Evolutionary conservation across 1,139 yeast genomes (phyloP).

Genomic region (Scheffersomyces segobiensis): DNA sequence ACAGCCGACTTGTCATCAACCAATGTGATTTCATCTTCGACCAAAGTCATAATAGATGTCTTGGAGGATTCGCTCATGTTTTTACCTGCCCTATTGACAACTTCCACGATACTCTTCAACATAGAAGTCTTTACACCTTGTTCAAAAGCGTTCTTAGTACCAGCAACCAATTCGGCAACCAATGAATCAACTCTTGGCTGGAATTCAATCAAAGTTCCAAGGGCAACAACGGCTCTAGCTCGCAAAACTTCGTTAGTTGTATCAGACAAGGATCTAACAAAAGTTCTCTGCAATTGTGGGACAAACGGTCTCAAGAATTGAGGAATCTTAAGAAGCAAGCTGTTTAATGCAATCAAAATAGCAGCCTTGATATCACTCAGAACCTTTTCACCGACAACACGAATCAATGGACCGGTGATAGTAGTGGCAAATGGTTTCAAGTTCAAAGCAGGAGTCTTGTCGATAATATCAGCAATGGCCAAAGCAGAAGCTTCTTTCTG

Average conservation of each 20-base stretch:
- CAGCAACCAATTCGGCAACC: conserved; percentile 77
- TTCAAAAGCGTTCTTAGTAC: conserved; percentile 60
- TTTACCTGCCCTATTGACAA: conserved; percentile 76
- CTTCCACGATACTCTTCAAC: conserved; percentile 83
- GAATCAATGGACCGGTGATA: conserved; percentile 95
- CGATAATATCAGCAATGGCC: conserved; percentile 86
- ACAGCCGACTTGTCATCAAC: conserved; percentile 62
- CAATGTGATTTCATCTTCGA: conserved; percentile 64
- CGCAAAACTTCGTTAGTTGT: conserved; percentile 70
- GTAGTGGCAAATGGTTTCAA: conserved; percentile 89
- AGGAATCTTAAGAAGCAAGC: conserved; percentile 79
- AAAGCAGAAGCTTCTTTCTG: conserved; percentile 85
- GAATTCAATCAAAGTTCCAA: conserved; percentile 81
- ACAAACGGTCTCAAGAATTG: conserved; percentile 91
- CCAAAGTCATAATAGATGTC: conserved; percentile 65
- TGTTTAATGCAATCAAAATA: conserved; percentile 79
- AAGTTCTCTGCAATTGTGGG: conserved; percentile 97
- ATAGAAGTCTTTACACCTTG: conserved; percentile 80
- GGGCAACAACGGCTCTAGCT: conserved; percentile 84
- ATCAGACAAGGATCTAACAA: conserved; percentile 88
- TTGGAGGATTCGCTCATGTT: conserved; percentile 77
- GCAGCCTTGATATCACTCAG: conserved; percentile 90
- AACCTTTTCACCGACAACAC: conserved; percentile 96
- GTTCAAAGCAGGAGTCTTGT: conserved; percentile 77
- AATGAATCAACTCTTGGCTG: conserved; percentile 96